Percentiles rank a stretch among this genome's conserved stretches.
Conservation (phyloP, 2,329 filamentous ascomycete genomes). For the Cytospora mali region DNA sequence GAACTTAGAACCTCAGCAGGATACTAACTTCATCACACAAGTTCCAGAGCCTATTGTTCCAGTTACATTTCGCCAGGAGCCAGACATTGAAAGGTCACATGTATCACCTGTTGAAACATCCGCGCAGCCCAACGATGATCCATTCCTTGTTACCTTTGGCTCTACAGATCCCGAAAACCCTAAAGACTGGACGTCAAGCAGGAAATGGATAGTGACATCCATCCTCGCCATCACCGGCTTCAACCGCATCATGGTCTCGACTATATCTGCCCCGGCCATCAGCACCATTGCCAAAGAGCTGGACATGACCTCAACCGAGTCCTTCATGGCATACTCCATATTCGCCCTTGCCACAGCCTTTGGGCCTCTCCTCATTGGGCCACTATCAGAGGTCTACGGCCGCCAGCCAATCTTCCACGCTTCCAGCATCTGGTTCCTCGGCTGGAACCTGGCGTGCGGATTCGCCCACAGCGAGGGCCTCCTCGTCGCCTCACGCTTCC, state of each 20-base stretch:
- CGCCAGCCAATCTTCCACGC: constrained; percentile 44
- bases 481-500: constrained; percentile 48
- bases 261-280: constrained; percentile 56
- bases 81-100: not conserved
- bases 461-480: constrained; percentile 42
- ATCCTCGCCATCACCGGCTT: constrained; percentile 53
- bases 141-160: not conserved
- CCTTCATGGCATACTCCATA: constrained; percentile 51
- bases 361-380: constrained; percentile 47
- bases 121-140: not conserved
- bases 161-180: constrained; percentile 37
- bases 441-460: constrained; percentile 51
- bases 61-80: not conserved
- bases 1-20: not conserved
- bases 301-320: constrained; percentile 49
- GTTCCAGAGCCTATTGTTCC: not conserved
- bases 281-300: constrained; percentile 53
- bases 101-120: not conserved
- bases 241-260: constrained; percentile 54
- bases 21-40: not conserved
- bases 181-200: constrained; percentile 41
- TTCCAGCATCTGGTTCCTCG: constrained; percentile 52
- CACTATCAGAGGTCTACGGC: constrained; percentile 53
- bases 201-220: constrained; percentile 53
- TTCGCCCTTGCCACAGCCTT: constrained; percentile 48